Percentiles rank a stretch among this genome's conserved stretches.
Evolutionary conservation across 345 rosid genomes (phyloP).

Genomic region (Citrus mangshanensis): DNA sequence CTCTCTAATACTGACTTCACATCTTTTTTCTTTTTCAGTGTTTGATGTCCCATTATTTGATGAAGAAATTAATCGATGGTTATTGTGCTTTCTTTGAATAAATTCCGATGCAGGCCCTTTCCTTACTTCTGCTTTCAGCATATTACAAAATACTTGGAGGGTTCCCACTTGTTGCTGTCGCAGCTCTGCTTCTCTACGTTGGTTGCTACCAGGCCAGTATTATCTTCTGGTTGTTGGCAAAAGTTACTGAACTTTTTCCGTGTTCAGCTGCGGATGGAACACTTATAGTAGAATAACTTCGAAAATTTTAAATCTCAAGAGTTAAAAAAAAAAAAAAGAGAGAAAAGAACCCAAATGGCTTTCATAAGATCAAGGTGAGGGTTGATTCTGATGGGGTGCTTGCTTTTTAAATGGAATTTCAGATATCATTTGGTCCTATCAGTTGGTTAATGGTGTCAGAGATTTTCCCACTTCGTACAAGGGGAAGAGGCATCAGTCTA

Average conservation of each 20-base stretch:
- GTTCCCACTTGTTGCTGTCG: slow-evolving; percentile 71
- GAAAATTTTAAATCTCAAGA: background rate
- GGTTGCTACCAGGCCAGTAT: slow-evolving; percentile 87
- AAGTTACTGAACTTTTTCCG: background rate
- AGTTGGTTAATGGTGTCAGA: slow-evolving; percentile 99
- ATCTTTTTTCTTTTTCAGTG: background rate
- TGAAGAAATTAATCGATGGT: background rate
- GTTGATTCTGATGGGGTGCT: slow-evolving; percentile 11
- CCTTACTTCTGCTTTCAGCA: slow-evolving; percentile 77
- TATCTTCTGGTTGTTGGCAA: slow-evolving; percentile 6
- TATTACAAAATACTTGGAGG: slow-evolving; percentile 76
- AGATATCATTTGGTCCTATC: slow-evolving; percentile 98
- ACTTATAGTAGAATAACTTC: background rate
- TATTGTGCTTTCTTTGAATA: slow-evolving; percentile 17
- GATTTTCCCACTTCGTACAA: slow-evolving; percentile 81
- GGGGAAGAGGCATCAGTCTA: slow-evolving; percentile 88
- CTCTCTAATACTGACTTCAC: background rate
- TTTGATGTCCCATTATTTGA: background rate
- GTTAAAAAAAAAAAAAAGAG: background rate
- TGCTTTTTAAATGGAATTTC: slow-evolving; percentile 20
- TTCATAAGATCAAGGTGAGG: background rate
- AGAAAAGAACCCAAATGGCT: background rate
- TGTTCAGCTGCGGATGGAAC: background rate
- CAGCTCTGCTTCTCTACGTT: slow-evolving; percentile 82
- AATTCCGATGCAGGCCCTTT: slow-evolving; percentile 54